Percentiles rank a stretch among this genome's conserved stretches.
Conservation (phyloP, 768 basidiomycete genomes). For the Lactarius sp. region DNA sequence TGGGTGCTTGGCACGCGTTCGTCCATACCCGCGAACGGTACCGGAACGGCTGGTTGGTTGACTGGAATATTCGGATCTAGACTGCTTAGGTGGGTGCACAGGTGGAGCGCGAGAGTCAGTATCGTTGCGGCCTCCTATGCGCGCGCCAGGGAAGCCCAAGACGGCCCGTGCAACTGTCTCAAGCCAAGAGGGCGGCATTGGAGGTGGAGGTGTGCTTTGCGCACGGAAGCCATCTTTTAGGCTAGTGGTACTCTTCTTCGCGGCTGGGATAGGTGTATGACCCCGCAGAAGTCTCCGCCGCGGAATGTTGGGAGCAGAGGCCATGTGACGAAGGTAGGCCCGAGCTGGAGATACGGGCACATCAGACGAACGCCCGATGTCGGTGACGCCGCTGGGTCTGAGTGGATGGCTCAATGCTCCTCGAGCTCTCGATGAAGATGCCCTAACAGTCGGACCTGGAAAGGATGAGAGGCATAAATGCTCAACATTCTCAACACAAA, state of each 20-base stretch:
- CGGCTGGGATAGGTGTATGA: background rate
- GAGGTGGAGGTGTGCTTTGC: conserved; percentile 38
- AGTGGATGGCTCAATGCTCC: background rate
- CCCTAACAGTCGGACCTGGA: background rate
- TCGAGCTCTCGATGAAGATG: conserved; percentile 19
- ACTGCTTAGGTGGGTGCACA: background rate
- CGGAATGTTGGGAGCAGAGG: conserved; percentile 49
- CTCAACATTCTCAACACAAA: background rate
- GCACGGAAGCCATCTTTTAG: conserved; percentile 34
- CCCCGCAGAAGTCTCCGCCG: conserved; percentile 21
- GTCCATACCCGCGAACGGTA: conserved; percentile 27
- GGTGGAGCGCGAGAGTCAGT: conserved; percentile 5
- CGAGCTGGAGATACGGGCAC: conserved; percentile 45
- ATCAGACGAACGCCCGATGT: conserved; percentile 26
- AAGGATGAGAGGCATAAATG: background rate
- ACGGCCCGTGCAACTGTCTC: conserved; percentile 65
- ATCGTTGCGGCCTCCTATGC: conserved; percentile 39
- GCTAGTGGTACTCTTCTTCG: conserved; percentile 30
- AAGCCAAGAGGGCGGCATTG: conserved; percentile 65
- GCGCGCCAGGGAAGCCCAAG: conserved; percentile 42
- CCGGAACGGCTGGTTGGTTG: conserved; percentile 14
- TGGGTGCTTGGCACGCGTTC: conserved; percentile 25
- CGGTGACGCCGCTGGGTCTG: conserved; percentile 21
- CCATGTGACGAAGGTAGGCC: conserved; percentile 71
- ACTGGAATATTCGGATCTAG: conserved; percentile 2